Base-by-base conservation (phyloP, 139 green algal genomes). In the Monoraphidium neglectum region DNA sequence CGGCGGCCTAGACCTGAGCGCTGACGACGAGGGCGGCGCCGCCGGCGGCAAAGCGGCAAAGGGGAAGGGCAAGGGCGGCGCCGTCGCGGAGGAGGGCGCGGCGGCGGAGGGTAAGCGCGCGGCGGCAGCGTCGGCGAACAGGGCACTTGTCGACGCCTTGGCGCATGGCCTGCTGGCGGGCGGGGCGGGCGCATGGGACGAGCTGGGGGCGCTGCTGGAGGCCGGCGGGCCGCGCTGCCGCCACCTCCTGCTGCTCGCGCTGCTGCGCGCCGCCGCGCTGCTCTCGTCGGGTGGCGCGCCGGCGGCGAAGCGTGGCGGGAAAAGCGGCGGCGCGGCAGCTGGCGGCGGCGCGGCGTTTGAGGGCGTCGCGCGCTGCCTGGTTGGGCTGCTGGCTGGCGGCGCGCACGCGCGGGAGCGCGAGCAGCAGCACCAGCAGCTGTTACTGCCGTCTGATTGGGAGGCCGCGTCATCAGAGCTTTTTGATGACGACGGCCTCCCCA, bases 181-280 rank as follows among this genome's bases (percentile, higher is more conserved):
- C 56, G 56, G 56, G 26, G 10, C 56, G 6, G n/a, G 21, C 10
- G 56, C 6, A 21, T 51, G 43, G 43, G 43, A 51, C 43, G 43
- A 51, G 43, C 36, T 70, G 54, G 33, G 6, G 5, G 43, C 43
- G 4, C 68, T 47, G 68, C 47, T 75, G 18, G 24, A 26, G 23
- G 18, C 0, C 24, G 43, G 74, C 49, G 49, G 75, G 35, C 35
- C 66, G 0, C 65, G 71, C 56, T 49, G 69, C 68, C 26, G 72
- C 2, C 84, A 89, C 47, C 15, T 85, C n/a, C 33, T 85, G 51
- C 60, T 86, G 49, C 74, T 89, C 26, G 77, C 40, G 2, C 53
- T 66, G 37, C 38, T 53, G 24, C 72, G 64, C 28, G 75, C 56
- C 66, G 37, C 47, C 35, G 46, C 37, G 57, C 68, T 61, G 68